A percentile compares a stretch with the other conserved stretches of the same genome.
Evolutionary conservation across 345 rosid genomes (phyloP).

Genomic region (Schrenkiella parvula): DNA sequence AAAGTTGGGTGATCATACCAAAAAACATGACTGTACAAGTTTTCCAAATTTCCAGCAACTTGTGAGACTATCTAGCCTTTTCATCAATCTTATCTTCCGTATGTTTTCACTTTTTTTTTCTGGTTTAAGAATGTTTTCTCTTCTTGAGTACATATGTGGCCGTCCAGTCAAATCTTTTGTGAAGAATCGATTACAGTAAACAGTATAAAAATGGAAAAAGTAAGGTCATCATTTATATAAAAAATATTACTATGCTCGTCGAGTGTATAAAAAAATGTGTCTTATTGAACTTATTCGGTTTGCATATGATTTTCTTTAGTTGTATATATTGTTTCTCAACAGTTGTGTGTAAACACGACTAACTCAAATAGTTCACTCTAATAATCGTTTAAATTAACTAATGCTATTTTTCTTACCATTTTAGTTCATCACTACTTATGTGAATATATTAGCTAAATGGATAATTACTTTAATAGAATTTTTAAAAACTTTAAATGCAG

Average conservation of each 20-base stretch:
- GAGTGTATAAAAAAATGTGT: neutral
- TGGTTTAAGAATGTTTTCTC: too few relatives aligned
- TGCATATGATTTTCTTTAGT: neutral
- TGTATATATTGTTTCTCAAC: neutral
- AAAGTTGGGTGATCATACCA: neutral
- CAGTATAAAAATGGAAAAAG: neutral
- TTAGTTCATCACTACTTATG: neutral
- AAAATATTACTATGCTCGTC: neutral
- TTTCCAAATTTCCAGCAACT: conserved; percentile 9
- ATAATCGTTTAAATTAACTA: neutral
- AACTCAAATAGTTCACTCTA: neutral
- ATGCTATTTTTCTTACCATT: neutral
- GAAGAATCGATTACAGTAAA: neutral
- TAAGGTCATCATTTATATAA: neutral
- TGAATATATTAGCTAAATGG: neutral
- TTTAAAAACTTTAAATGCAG: neutral
- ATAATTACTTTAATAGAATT: neutral
- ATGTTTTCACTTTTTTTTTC: neutral
- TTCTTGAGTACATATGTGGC: neutral
- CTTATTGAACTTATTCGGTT: neutral
- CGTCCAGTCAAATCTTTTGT: neutral
- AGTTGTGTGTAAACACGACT: neutral
- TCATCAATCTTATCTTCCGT: neutral
- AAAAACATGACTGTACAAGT: neutral
- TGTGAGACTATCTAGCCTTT: neutral